Conservation (phyloP, 495 filamentous ascomycete species). For the Penicillium bovifimosum region DNA sequence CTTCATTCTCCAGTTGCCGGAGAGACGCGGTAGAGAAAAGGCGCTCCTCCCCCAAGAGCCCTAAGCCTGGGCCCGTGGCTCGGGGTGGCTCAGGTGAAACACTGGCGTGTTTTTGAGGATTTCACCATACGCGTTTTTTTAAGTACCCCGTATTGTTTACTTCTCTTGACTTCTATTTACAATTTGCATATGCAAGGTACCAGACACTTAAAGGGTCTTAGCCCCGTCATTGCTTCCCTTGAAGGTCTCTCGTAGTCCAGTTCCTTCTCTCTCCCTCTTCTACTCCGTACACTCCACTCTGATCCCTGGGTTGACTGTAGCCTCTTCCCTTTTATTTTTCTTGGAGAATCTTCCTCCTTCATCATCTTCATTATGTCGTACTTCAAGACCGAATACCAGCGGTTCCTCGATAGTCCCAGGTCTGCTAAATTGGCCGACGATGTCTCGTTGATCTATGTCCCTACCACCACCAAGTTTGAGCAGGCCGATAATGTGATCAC, state of each 20-base stretch:
- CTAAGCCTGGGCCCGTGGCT: constrained; percentile 1
- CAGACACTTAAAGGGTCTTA: constrained; percentile 1
- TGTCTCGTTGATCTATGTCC: constrained; percentile 84
- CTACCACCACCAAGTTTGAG: constrained; percentile 71
- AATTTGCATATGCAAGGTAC: constrained; percentile 9
- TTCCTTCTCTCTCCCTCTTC: not conserved
- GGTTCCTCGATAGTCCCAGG: constrained; percentile 68
- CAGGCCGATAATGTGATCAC: constrained; percentile 67
- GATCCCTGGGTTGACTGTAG: not conserved
- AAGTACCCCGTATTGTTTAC: not conserved
- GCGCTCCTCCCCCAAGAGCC: not conserved
- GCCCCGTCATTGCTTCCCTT: not conserved
- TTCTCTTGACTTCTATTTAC: not conserved
- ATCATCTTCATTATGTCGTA: constrained; percentile 40
- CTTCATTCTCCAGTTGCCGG: constrained; percentile 26
- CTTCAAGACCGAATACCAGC: constrained; percentile 65
- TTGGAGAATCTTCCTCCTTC: constrained; percentile 4
- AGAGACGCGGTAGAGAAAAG: constrained; percentile 20
- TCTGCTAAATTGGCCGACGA: constrained; percentile 58
- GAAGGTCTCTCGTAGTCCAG: not conserved
- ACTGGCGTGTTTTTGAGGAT: constrained; percentile 33
- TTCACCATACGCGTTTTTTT: constrained; percentile 18
- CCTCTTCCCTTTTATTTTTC: not conserved
- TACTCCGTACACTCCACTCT: no score
- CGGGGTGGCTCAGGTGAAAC: constrained; percentile 29